These are phyloP conservation scores for Saccharomyces hybrid DNA, from an alignment of 1,139 yeast genomes.

Conservation along the genomic window DNA sequence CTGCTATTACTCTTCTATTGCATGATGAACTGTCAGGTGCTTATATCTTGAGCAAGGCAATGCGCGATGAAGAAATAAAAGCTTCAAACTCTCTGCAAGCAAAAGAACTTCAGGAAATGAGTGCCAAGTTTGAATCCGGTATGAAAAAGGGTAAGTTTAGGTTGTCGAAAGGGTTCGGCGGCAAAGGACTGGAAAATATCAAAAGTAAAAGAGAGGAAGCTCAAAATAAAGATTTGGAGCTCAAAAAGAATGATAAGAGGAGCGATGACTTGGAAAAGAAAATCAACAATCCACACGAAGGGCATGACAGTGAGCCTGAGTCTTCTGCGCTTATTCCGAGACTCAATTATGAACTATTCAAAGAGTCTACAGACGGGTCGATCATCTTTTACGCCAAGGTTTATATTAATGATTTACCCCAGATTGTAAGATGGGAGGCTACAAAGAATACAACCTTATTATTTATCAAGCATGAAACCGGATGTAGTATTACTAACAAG, in stretches of 20 bases:
- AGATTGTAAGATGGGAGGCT: slow-evolving; percentile 75
- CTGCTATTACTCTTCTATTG: slow-evolving; percentile 64
- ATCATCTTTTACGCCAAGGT: slow-evolving; percentile 64
- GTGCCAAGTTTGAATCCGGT: slow-evolving; percentile 50
- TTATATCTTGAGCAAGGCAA: slow-evolving; percentile 61
- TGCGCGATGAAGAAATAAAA: slow-evolving; percentile 44
- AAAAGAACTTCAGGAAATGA: slow-evolving; percentile 40
- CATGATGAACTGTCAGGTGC: slow-evolving; percentile 55
- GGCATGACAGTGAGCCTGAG: slow-evolving; percentile 34
- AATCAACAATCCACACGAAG: slow-evolving; percentile 14
- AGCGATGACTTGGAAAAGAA: slow-evolving; percentile 26
- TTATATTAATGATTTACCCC: slow-evolving; percentile 80
- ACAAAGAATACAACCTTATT: slow-evolving; percentile 61
- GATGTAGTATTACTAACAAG: slow-evolving; percentile 74
- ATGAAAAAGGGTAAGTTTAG: slow-evolving; percentile 66
- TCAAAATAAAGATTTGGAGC: slow-evolving; percentile 44
- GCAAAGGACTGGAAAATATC: slow-evolving; percentile 80
- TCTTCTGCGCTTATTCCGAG: slow-evolving; percentile 58
- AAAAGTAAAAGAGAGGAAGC: slow-evolving; percentile 60
- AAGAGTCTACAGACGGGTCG: slow-evolving; percentile 38
- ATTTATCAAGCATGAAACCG: slow-evolving; percentile 62
- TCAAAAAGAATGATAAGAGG: slow-evolving; percentile 29
- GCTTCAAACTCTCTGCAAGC: slow-evolving; percentile 36
- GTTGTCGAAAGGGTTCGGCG: slow-evolving; percentile 77
- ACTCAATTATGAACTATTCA: slow-evolving; percentile 30